Base-by-base conservation (phyloP, 1,284 basidiomycete species). In the Fomitopsis pinicola region DNA sequence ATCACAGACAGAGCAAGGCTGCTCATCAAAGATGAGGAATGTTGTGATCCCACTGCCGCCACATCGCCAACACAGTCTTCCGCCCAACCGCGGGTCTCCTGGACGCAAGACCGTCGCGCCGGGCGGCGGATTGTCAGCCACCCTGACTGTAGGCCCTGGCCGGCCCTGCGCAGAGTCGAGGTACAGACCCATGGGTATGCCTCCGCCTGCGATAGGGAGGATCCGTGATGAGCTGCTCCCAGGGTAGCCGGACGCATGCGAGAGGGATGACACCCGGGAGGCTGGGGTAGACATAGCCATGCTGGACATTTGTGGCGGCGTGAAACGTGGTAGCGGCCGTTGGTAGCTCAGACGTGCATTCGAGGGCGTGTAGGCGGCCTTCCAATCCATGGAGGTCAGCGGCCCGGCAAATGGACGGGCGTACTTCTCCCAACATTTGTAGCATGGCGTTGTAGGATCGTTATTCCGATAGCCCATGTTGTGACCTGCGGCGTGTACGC, bases 81-180 rank as follows among this genome's bases (percentile, higher is more conserved):
- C 90, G 1, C 90, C 90, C 9, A 91, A 75, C 50, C 89, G 73
- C n/a, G 86, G 77, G 69, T 92, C 90, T 2, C 90, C 90, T 0
- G 90, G 80, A 1, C 65, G 63, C 60, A 86, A 81, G 14, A 88
- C 81, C 1, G 80, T 61, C 12, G 81, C 70, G 7, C 78, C 79
- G 0, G 76, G 77, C 1, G 80, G 78, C 5, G 76, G 70, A 1
- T 55, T 2, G 58, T 58, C 12, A 45, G 46, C 26, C 59, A 55
- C 52, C 14, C 60, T 59, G 19, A 64, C 42, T 33, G 55, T 60
- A 53, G 66, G 66, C 28, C 64, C 60, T 42, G 60, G 66, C 14
- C 59, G 44, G 30, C 60, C 57, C 59, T 58, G 65, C 17, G 67
- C 55, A 10, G 64, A 63, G 59, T 64, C 67, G 17, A 68, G 61